Conservation (phyloP, 768 basidiomycete genomes). For the Dentipellis fragilis region DNA sequence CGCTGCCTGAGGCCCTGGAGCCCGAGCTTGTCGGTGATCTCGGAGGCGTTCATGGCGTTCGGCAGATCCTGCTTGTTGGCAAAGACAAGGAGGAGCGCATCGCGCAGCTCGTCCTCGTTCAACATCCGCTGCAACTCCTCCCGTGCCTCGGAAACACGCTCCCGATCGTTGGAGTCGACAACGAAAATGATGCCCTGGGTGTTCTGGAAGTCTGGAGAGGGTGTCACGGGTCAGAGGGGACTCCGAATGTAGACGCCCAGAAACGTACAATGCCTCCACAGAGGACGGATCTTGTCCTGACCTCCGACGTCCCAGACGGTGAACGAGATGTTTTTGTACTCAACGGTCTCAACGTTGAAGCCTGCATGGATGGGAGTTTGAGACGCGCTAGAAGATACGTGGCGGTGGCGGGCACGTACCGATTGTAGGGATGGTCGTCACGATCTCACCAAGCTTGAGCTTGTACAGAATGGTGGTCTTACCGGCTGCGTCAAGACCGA, state of each 20-base stretch:
- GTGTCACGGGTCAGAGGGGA: too few species aligned
- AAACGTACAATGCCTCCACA: slow-evolving; percentile 98
- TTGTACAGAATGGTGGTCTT: slow-evolving; percentile 99
- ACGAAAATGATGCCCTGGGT: slow-evolving; percentile 99
- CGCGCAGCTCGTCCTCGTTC: slow-evolving; percentile 98
- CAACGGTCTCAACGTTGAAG: slow-evolving; percentile 99
- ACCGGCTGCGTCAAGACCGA: slow-evolving; percentile 98
- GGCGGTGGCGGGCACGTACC: slow-evolving; percentile 43
- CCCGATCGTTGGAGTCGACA: slow-evolving; percentile 98
- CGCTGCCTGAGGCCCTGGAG: slow-evolving; percentile 94
- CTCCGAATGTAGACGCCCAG: background rate
- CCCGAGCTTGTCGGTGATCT: slow-evolving; percentile 99
- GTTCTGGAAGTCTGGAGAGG: slow-evolving; percentile 90
- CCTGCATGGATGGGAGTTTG: slow-evolving; percentile 40
- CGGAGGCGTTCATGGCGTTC: slow-evolving; percentile 98
- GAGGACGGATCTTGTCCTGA: slow-evolving; percentile 99
- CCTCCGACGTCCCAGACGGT: slow-evolving; percentile 99
- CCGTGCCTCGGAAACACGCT: slow-evolving; percentile 97
- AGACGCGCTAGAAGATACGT: slow-evolving; percentile 3
- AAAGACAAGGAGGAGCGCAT: slow-evolving; percentile 96
- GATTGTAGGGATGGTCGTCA: slow-evolving; percentile 99
- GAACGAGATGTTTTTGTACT: slow-evolving; percentile 99
- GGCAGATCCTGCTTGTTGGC: slow-evolving; percentile 99
- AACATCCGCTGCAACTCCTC: slow-evolving; percentile 99
- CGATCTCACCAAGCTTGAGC: slow-evolving; percentile 99